Evolutionary conservation across 768 basidiomycete species (phyloP), one percentile per base, ranked within the genome.

Genomic region (Kwoniella sp.): DNA sequence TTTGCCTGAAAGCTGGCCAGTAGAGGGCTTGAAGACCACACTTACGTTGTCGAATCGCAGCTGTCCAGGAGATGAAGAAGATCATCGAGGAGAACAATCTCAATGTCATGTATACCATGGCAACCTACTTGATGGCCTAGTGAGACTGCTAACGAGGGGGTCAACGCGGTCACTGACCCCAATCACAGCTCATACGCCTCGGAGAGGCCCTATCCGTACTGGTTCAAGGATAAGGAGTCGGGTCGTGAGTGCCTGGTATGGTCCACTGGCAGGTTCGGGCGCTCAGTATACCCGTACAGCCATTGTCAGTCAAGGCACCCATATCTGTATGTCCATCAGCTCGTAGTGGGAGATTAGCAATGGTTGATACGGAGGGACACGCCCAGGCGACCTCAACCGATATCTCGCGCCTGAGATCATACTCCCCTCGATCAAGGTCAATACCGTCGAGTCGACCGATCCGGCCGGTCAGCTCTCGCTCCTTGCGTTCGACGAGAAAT

Each of bases 321-420:
- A 96, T 77, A 91, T 95, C 76, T 90, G 88, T 69, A 32, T 32
- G 31, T 8, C 8, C 31, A 8, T 32, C 15, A 32, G 31, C 31
- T 32, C 9, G 9, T 32, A 15, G 31, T 32, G 31, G 31, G 8
- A 6, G 19, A 3, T 34, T 32, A 25, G 5, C n/a, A 11, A n/a
- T 36, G 34, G 15, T 43, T 25, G 23, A 22, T n/a, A 10, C 28
- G 6, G 3, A 17, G 26, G 17, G 29, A 8, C 19, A 36, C 23
- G 19, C 37, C 8, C 37, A 55, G 56, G 46, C 44, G 68, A 95
- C 76, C 80, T 93, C 27, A 91, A 89, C 34, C 86, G 92, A 56
- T 93, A 92, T 77, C 90, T 98, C 64, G 89, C 89, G 32, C 91
- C 92, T 8, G 86, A 89, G 54, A 86, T 89, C 44, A 85, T 90